Base-by-base conservation (phyloP, 176 grass and related monocot species). In the Paspalum notatum region DNA sequence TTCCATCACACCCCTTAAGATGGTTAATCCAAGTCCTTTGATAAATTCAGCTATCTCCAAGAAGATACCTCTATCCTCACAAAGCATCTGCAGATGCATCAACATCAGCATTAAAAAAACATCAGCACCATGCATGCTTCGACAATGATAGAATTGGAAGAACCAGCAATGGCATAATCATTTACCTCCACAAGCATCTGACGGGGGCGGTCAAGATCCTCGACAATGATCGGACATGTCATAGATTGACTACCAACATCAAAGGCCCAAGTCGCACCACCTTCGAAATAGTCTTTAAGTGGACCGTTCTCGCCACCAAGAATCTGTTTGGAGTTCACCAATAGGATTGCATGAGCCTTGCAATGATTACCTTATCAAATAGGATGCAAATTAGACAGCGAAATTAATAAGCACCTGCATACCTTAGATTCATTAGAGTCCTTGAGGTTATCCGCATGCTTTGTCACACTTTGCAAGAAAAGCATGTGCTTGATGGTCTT, bases 401-500 rank as follows among this genome's bases (percentile, higher is more conserved):
- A 81, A 52, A 75, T 45, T 67, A 46, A 64, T 60, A 86, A 58
- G 13, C 63, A 12, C 62, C 62, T 25, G 37, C 12, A 64, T 80
- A 94, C 92, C 92, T 94, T 94, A 60, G 87, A 89, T 73, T 89
- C 89, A 57, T 63, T 86, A 57, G 84, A 78, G 37, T 91, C 89
- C 89, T 91, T 94, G 74, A 94, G 87, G 74, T 91, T 89, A 71
- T 87, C 92, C 4, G 87, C 92, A 80, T 91, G 84, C 77, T 91
- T 91, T 76, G 87, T 89, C 82, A 94, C 92, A 85, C 89, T 94
- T 62, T 94, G 92, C 84, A 94, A 83, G 81, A 94, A 94, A 80
- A 94, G 50, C 92, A 94, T 94, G 69, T 94, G 92, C 71, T 94
- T 94, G 68, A 94, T 91, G 65, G 92, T 91, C 84, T 94, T 94